These are phyloP conservation scores for Lanzia echinophila DNA, from an alignment of 2,329 filamentous ascomycete species.

Conservation along the genomic window DNA sequence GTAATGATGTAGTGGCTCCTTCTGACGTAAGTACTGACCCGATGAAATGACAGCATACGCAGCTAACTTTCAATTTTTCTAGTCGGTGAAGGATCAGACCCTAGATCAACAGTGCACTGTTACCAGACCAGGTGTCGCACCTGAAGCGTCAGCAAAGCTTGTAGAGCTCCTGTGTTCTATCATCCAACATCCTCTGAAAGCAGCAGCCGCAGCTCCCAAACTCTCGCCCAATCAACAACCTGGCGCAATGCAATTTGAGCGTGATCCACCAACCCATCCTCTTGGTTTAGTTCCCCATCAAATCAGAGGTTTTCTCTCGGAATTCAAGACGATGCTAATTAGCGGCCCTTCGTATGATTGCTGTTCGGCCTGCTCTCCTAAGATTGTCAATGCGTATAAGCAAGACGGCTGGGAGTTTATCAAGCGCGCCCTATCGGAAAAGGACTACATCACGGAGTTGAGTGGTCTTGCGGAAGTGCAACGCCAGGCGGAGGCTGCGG, in stretches of 20 bases:
- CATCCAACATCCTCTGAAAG: slow-evolving; percentile 75
- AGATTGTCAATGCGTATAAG: slow-evolving; percentile 61
- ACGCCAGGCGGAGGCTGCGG: slow-evolving; percentile 45
- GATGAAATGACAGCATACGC: neutral
- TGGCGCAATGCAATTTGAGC: slow-evolving; percentile 39
- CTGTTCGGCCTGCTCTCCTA: slow-evolving; percentile 73
- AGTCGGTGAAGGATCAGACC: slow-evolving; percentile 92
- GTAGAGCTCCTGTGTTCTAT: slow-evolving; percentile 86
- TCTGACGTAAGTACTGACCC: slow-evolving; percentile 70
- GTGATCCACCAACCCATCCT: slow-evolving; percentile 51
- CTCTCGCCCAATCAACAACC: slow-evolving; percentile 28
- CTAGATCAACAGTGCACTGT: slow-evolving; percentile 98
- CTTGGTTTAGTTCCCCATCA: slow-evolving; percentile 72
- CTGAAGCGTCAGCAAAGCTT: slow-evolving; percentile 83
- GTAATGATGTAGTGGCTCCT: slow-evolving; percentile 93
- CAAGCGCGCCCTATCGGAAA: slow-evolving; percentile 64
- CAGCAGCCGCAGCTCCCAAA: slow-evolving; percentile 52
- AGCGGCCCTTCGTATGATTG: slow-evolving; percentile 70
- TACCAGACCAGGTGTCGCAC: slow-evolving; percentile 84
- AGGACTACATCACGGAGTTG: slow-evolving; percentile 71
- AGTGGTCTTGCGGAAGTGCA: slow-evolving; percentile 70
- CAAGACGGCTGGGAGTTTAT: slow-evolving; percentile 70
- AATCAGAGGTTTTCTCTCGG: slow-evolving; percentile 69
- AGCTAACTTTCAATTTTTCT: slow-evolving; percentile 3
- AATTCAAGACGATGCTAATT: slow-evolving; percentile 67